Base-by-base conservation (phyloP, 140 eudicot genomes). In the Stevia rebaudiana region DNA sequence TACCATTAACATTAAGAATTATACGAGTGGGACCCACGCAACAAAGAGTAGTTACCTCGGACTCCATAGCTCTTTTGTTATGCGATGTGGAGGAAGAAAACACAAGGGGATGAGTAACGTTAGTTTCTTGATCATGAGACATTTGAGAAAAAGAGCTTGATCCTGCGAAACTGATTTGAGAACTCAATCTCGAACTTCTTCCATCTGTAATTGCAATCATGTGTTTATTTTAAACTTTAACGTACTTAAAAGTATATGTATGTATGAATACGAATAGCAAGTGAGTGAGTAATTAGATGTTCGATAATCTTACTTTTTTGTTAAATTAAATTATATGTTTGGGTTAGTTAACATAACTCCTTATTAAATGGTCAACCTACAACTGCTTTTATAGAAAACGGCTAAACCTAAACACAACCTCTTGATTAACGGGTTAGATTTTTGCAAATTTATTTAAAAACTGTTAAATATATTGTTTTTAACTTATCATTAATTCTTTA, bases 91-190 rank as follows among this genome's bases (percentile, higher is more conserved):
- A 74, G 15, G 73, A 76, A 23, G 87, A 68, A 74, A 83, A 86
- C 66, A 76, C 61, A 12, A 74, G 73, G 15, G 77, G 47, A 36
- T 72, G 74, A 50, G 58, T 72, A 41, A 76, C 52, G 59, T 86
- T 83, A 12, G 43, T 74, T 58, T 74, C 90, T 69, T 90, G n/a
- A n/a, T n/a, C 86, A 0, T 2, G 28, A 36, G 92, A 76, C 43
- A 89, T 75, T 47, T 79, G 95, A 62, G 95, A 78, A 62, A 73
- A 85, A 19, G 90, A 64, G 68, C 81, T 89, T 46, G 72, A 53
- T 65, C 82, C 79, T 8, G 90, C 84, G 79, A 90, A 90, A 74
- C 90, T 86, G 48, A 83, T 74, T 69, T 86, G 97, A 63, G 97
- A 78, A 67, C 78, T 72, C 79, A 82, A 55, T 52, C 94, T 67